phyloP scores from a whole-genome alignment of 306 rosid species.

The Ziziphus jujuba region DNA sequence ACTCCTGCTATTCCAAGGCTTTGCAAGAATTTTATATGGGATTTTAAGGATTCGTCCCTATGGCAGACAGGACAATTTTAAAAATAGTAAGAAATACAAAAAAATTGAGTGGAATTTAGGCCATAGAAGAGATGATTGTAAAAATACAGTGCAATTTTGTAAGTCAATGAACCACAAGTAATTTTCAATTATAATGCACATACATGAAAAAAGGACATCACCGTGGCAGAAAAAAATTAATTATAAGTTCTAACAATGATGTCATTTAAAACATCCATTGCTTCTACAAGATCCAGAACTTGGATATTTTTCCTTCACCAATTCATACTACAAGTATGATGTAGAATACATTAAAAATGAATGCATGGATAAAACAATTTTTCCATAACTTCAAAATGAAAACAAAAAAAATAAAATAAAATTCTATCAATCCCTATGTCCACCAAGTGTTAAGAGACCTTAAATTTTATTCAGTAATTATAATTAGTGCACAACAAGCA shows the following conservation, averaged over 20 bases:
- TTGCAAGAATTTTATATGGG: slow-evolving; percentile 67
- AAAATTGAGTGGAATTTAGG: background rate
- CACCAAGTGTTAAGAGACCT: background rate
- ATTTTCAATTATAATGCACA: background rate
- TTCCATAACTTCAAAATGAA: background rate
- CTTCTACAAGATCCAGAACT: no score
- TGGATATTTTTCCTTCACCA: no score
- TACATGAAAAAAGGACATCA: background rate
- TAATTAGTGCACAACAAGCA: no score
- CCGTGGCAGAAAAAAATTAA: background rate
- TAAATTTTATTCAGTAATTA: background rate
- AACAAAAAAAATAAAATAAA: background rate
- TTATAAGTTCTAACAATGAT: background rate
- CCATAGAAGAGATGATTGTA: background rate
- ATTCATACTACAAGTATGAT: no score
- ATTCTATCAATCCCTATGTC: background rate
- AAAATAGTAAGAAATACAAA: background rate
- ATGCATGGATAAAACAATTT: no score
- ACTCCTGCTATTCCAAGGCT: slow-evolving; percentile 83
- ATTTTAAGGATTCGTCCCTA: slow-evolving; percentile 60
- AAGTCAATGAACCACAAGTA: background rate
- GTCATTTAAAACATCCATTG: background rate
- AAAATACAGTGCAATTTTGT: background rate
- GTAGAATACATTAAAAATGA: no score
- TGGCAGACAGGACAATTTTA: slow-evolving; percentile 17